A percentile compares a stretch with the other conserved stretches of the same genome.
phyloP scores from a whole-genome alignment of 306 rosid genomes.

The Inga oerstediana region DNA sequence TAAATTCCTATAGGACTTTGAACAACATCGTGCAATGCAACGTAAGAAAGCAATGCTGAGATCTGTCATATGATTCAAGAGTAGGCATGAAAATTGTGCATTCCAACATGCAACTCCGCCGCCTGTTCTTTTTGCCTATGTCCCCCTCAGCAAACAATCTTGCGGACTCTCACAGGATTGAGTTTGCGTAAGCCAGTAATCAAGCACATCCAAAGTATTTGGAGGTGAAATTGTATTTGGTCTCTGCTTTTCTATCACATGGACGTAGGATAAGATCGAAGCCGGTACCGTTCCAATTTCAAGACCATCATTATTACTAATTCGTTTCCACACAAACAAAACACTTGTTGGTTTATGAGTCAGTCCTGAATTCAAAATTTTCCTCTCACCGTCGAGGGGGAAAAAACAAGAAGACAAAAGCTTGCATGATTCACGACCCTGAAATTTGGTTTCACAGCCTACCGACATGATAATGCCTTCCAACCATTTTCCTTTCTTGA shows the following conservation, averaged over 20 bases:
- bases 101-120: not conserved
- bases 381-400: not conserved
- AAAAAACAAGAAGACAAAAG: not conserved
- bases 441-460: not conserved
- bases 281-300: not conserved
- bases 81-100: not conserved
- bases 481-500: not conserved
- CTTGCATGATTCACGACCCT: not conserved
- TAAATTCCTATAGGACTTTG: not conserved
- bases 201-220: not conserved
- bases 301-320: not conserved
- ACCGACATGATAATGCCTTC: not conserved
- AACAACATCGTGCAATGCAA: not conserved
- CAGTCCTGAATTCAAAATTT: no score
- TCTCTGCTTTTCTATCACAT: not conserved
- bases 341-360: not conserved
- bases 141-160: not conserved
- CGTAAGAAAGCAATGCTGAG: not conserved
- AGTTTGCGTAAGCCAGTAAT: not conserved
- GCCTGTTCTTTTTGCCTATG: not conserved
- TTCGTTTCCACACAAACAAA: not conserved
- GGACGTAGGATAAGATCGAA: not conserved
- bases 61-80: not conserved
- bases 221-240: not conserved
- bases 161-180: not conserved